These are phyloP conservation scores for Quercus mongolica DNA, from an alignment of 306 rosid species.

Conservation along the genomic window DNA sequence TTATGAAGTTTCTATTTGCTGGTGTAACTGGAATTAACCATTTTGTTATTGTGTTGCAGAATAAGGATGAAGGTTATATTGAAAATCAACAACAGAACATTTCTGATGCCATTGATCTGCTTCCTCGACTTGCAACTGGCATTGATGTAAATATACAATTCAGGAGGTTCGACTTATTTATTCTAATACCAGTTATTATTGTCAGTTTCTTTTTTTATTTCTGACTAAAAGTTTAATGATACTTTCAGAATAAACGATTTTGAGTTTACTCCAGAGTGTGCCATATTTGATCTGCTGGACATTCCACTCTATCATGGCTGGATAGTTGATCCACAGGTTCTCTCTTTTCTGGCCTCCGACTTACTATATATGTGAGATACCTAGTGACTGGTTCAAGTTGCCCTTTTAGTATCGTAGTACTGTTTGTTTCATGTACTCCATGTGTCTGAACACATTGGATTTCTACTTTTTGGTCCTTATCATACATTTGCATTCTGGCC, in stretches of 20 bases:
- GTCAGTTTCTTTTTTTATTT: constrained; percentile 20
- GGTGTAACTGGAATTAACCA: constrained; percentile 11
- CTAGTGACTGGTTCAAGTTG: background rate
- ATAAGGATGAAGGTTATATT: constrained; percentile 83
- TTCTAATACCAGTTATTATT: constrained; percentile 11
- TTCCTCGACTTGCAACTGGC: constrained; percentile 97
- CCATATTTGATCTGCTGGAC: constrained; percentile 95
- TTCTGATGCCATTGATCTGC: constrained; percentile 95
- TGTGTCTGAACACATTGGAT: constrained; percentile 8
- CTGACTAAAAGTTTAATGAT: constrained; percentile 23
- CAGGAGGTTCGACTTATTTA: constrained; percentile 54
- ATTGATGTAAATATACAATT: constrained; percentile 95
- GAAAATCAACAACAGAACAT: constrained; percentile 95
- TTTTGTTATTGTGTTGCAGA: constrained; percentile 40
- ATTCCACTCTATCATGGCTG: constrained; percentile 98
- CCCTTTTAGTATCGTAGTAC: background rate
- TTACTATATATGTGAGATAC: background rate
- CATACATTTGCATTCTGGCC: constrained; percentile 1
- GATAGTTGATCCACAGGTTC: constrained; percentile 94
- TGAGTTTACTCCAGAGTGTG: constrained; percentile 97
- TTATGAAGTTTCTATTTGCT: constrained; percentile 11
- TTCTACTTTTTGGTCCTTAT: background rate
- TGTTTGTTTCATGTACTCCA: background rate
- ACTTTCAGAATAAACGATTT: constrained; percentile 84
- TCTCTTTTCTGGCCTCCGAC: constrained; percentile 23